Base-by-base conservation (phyloP, 2,329 filamentous ascomycete species). In the Hypoxylon sp. region DNA sequence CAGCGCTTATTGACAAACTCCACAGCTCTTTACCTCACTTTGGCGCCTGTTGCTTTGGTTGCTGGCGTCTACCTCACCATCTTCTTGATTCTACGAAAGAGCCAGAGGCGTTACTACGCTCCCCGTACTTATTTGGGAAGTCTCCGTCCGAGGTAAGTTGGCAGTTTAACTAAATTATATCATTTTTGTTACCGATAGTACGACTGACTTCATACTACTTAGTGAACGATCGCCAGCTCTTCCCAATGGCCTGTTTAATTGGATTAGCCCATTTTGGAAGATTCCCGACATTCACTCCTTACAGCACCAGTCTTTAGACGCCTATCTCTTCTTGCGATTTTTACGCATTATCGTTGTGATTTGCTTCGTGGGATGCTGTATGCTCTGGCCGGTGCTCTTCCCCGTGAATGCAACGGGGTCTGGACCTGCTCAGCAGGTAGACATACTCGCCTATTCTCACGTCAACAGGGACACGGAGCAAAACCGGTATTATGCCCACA, bases 231-330 rank as follows among this genome's bases (percentile, higher is more conserved):
- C 85, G 11, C 87, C 87, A 20, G 74, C 81, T 1, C 81, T 90
- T 0, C 87, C 89, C 2, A 82, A 76, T 24, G 89, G 90, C 56
- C 76, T 88, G 46, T 80, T 91, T 72, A 87, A 90, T 71, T 93
- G 91, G 91, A 78, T 93, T 61, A 79, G 79, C 8, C 81, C 85
- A 11, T 91, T 93, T 79, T 90, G 87, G 80, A 85, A 85, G 71
- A 85, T 87, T 44, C 85, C 86, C 2, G 94, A 98, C 76, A 89
- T 89, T 40, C 93, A 92, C 74, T 88, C 94, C 24, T 87, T 98
- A 20, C 92, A 96, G 74, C 93, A 97, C 80, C 93, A 95, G 76
- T 96, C 93, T 0, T 87, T 99, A 67, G 95, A 99, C 77, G 92
- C 91, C 30, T 98, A 95, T 78, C 88, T 98, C 53, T 93, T 96